Evolutionary conservation across 2,329 filamentous ascomycete species (phyloP), one percentile per base, ranked within the genome.

Genomic region (Fusarium sp.): DNA sequence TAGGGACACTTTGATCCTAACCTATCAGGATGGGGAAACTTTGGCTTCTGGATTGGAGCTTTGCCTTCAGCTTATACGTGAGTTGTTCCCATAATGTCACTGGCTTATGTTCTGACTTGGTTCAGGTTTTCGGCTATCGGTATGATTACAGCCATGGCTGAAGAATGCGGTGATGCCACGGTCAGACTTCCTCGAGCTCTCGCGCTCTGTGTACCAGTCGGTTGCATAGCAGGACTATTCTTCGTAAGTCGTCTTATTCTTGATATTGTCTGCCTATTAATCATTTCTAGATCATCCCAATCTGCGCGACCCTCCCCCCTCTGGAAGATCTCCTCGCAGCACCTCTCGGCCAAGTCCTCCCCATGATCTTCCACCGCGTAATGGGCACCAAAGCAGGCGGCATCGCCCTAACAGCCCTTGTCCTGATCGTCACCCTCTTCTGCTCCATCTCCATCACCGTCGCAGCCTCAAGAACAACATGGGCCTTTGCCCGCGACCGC

Each of bases 401-500:
- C 0, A 93, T 95, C 68, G 91, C 90, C 0, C 83, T 94, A 5
- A 83, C 94, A 4, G 91, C 94, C 76, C 81, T 94, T 9, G 89
- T 95, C 70, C 84, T 94, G 22, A 91, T 92, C 4, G 92, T 94
- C 72, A 84, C 92, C 52, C 85, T 94, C 72, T 94, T 94, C 76
- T 91, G 92, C 4, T 92, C 92, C 32, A 89, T 91, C 34, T 92
- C 91, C 11, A 90, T 92, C 9, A 82, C 94, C 11, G 94, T 92
- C 0, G 92, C 92, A 2, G 89, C 92, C 10, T 91, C 88, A 48
- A 86, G 92, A 45, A 92, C 90, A 81, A 92, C 90, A 1, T 94
- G 92, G 77, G 91, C 91, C 5, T 93, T 94, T 76, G 90, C 91
- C 4, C 87, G 91, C 37, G 91, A 94, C 76, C 90, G 90, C 16